phyloP scores from a whole-genome alignment of 805 yeast genomes.

The Pichia eremophila region DNA sequence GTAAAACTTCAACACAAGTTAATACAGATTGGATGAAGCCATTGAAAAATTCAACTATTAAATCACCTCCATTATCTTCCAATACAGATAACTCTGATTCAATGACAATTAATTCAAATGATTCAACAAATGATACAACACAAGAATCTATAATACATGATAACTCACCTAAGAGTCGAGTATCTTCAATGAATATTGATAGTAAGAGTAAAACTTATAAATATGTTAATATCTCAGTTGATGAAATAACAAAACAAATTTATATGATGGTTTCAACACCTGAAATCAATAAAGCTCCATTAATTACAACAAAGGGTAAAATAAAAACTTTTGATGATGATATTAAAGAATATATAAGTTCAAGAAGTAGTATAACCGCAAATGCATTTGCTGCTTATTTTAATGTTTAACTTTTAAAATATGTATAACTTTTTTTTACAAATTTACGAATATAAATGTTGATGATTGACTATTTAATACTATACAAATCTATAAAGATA shows the following conservation, averaged over 20 bases:
- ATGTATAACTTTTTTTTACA: not conserved
- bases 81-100: not conserved
- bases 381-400: conserved; percentile 6
- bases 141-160: not conserved
- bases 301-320: conserved; percentile 1
- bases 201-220: conserved; percentile 11
- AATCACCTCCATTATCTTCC: not conserved
- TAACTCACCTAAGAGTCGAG: not conserved
- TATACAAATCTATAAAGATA: too few relatives aligned
- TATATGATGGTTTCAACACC: conserved; percentile 7
- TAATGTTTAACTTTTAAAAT: not conserved
- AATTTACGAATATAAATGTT: too few relatives aligned
- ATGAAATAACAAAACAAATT: conserved; percentile 8
- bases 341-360: conserved; percentile 1
- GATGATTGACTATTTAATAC: too few relatives aligned
- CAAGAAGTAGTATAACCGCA: conserved; percentile 11
- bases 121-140: not conserved
- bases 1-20: not conserved
- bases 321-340: not conserved
- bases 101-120: not conserved
- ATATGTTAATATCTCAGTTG: conserved; percentile 9
- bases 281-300: conserved; percentile 9
- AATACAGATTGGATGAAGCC: conserved; percentile 14
- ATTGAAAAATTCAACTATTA: conserved; percentile 4
- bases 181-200: conserved; percentile 4